Evolutionary conservation across 768 basidiomycete genomes (phyloP).

Genomic region (Lactifluus echinatus): DNA sequence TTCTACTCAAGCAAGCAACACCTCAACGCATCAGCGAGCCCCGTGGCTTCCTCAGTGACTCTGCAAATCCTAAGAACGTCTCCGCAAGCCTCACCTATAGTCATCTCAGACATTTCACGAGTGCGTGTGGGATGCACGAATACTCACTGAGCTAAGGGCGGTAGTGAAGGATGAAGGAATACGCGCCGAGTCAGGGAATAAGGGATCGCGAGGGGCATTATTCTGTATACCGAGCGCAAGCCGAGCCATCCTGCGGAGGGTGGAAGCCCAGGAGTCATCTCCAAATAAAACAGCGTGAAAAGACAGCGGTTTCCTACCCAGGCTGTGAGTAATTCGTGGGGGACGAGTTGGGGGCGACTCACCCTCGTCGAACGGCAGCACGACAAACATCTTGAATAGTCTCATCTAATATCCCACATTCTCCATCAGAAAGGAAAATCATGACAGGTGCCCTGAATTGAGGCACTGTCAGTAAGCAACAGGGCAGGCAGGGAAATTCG

Average conservation of each 20-base stretch:
- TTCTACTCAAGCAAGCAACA: too few species aligned
- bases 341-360: background rate
- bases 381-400: too few species aligned
- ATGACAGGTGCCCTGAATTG: slow-evolving; percentile 33
- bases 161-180: slow-evolving; percentile 32
- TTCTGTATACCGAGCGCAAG: slow-evolving; percentile 43
- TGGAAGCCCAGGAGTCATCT: slow-evolving; percentile 21
- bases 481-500: background rate
- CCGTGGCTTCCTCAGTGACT: slow-evolving; percentile 48
- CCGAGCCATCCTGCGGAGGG: slow-evolving; percentile 41
- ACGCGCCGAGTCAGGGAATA: slow-evolving; percentile 23
- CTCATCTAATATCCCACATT: too few species aligned
- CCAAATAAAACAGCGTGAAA: slow-evolving; percentile 57
- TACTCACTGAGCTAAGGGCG: slow-evolving; percentile 43
- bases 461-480: background rate
- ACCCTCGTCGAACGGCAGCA: slow-evolving; percentile 45
- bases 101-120: background rate
- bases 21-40: slow-evolving; percentile 44
- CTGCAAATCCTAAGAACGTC: too few species aligned
- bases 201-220: slow-evolving; percentile 34
- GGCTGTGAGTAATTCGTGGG: background rate
- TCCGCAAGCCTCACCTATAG: slow-evolving; percentile 45
- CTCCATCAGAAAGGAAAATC: too few species aligned
- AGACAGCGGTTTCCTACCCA: slow-evolving; percentile 41
- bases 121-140: background rate